Base-by-base conservation (phyloP, 2,329 filamentous ascomycete genomes). In the Colletotrichum theobromicola region DNA sequence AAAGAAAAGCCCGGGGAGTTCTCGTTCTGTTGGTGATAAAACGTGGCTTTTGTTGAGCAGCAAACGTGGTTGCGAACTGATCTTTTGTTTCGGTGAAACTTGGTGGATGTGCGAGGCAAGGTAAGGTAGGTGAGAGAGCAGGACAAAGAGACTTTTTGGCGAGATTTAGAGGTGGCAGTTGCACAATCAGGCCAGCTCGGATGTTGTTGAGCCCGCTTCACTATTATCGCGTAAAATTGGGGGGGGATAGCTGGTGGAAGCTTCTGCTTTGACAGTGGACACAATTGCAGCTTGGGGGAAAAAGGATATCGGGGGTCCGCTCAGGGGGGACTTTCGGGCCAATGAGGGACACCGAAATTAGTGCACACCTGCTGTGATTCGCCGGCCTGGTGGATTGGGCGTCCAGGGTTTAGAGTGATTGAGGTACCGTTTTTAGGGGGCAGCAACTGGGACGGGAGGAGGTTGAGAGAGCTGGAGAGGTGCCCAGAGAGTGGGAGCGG, bases 131-230 rank as follows among this genome's bases (percentile, higher is more conserved):
- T 60, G 26, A 62, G 10, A 57, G 53, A 18, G 18, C 9, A 26
- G 28, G 34, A 18, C 10, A 50, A 68, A 57, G 16, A 65, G 55
- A 50, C 55, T 55, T 67, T 63, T 72, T 46, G 62, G 68, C 68
- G 46, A 50, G 57, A 72, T 67, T 62, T 57, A 58, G 58, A 58
- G 28, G 37, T 50, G 28, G 61, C 32, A 61, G 26, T 57, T 35
- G 62, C 63, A 72, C 53, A 55, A 69, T 76, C 60, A 67, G 64
- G 30, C 46, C 69, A 71, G 69, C 63, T 70, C 66, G 67, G 70
- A 67, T 68, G 70, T 75, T 76, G 72, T 76, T 76, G 75, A 76
- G 75, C 62, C 70, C 63, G 63, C 42, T 55, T 69, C 57, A 61
- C 65, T 72, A 46, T 46, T 46, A 75, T 72, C 72, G 57, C 60